Base-by-base conservation (phyloP, 2,329 filamentous ascomycete genomes). In the Sclerotinia trifoliorum region DNA sequence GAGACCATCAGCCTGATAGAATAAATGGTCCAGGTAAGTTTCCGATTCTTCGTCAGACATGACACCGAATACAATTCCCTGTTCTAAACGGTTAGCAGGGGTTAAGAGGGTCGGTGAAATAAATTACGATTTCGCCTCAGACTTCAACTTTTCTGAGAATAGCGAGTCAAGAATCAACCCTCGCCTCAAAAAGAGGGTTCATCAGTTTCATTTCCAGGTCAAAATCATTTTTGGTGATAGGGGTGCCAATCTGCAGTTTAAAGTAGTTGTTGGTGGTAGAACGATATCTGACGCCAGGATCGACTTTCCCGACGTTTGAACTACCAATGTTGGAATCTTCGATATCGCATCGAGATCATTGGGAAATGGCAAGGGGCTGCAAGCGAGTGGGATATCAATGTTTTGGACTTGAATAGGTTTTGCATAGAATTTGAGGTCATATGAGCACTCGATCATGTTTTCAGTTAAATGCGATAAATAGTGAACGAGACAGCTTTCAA, bases 161-260 rank as follows among this genome's bases (percentile, higher is more conserved):
- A 29, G 19, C 6, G 2, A 26, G 2, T 32, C 24, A 5, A 63
- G 21, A 52, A 70, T 62, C 29, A 71, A 66, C 24, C 7, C 48
- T 24, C 48, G 39, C 5, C 29, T 68, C 4, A 17, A 15, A 0
- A 61, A 44, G n/a, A 42, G 8, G 5, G 58, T 72, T 8, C 44
- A 70, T 32, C 5, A 46, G 17, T 61, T 71, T 2, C 1, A 3
- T 39, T 56, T 52, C 21, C 10, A 62, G 17, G 19, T 66, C 11
- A n/a, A 66, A 56, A 58, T 71, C 3, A 35, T 68, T 1, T 72
- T 71, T 64, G 65, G 70, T 7, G 44, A 49, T n/a, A 63, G 46
- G 54, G 70, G 67, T 6, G 42, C 56, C 1, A 72, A 72, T 63
- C 42, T 72, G 2, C 56, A 46, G 4, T 68, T 67, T 32, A 55